A percentile compares a stretch with the other conserved stretches of the same genome.
phyloP scores from a whole-genome alignment of 441 rosid species.

The Capsella rubella region DNA sequence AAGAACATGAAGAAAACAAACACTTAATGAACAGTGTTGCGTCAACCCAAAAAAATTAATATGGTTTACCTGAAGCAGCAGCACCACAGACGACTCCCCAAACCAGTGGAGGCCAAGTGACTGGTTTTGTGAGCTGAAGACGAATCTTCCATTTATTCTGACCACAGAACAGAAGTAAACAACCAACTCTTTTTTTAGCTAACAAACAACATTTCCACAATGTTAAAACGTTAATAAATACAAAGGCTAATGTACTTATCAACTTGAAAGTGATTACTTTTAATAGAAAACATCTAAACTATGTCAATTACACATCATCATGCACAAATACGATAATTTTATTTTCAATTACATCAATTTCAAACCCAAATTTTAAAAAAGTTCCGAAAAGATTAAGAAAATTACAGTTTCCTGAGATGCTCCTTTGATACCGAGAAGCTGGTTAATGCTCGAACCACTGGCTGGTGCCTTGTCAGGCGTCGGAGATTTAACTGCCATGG shows the following conservation, averaged over 20 bases:
- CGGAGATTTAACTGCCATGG: constrained; percentile 62
- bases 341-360: constrained; percentile 9
- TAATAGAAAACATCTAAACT: neutral
- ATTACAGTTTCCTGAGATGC: constrained; percentile 89
- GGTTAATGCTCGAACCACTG: constrained; percentile 85
- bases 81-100: constrained; percentile 99
- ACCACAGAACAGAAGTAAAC: constrained; percentile 25
- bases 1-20: too few species aligned
- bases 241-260: neutral
- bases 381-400: neutral
- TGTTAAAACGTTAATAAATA: neutral
- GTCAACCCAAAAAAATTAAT: neutral
- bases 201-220: neutral
- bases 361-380: neutral
- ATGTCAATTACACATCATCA: constrained; percentile 4
- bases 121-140: constrained; percentile 96
- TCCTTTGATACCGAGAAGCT: constrained; percentile 98
- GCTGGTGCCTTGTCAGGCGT: constrained; percentile 80
- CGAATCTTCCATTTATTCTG: constrained; percentile 99
- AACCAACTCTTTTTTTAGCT: neutral
- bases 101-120: constrained; percentile 97
- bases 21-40: neutral
- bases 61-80: constrained; percentile 88
- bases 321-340: neutral
- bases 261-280: neutral